Percentiles rank a stretch among this genome's conserved stretches.
These are phyloP conservation scores for Carex arenaria DNA, from an alignment of 202 grass and related monocot species.

Conservation along the genomic window DNA sequence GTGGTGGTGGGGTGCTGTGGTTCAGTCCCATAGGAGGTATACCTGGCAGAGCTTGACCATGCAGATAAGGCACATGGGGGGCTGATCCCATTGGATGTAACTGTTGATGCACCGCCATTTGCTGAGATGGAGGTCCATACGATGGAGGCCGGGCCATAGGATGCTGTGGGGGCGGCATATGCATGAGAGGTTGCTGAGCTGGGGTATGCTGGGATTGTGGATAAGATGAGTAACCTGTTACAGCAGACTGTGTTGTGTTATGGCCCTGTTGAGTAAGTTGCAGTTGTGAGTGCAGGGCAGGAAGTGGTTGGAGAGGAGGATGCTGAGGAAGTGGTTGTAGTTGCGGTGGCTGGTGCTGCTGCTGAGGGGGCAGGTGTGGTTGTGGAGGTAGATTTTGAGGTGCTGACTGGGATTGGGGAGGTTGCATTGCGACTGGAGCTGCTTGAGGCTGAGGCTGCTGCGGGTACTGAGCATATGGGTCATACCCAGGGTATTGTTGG, in stretches of 20 bases:
- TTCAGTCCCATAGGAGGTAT: conserved; percentile 23
- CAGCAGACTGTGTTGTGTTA: conserved; percentile 39
- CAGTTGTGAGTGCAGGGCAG: conserved; percentile 34
- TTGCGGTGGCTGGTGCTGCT: conserved; percentile 38
- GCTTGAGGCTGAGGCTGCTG: conserved; percentile 49
- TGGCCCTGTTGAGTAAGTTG: conserved; percentile 52
- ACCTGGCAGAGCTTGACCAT: conserved; percentile 35
- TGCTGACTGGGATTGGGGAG: conserved; percentile 18
- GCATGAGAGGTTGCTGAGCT: conserved; percentile 28
- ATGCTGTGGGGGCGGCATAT: conserved; percentile 29
- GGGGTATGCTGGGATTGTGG: conserved; percentile 44
- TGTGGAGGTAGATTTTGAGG: conserved; percentile 35
- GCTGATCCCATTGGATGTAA: conserved; percentile 37
- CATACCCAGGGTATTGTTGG: conserved; percentile 70
- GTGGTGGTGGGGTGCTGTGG: conserved; percentile 29
- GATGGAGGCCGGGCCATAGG: conserved; percentile 15
- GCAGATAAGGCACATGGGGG: conserved; percentile 30
- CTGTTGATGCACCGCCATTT: conserved; percentile 42
- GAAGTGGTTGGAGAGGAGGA: conserved; percentile 34
- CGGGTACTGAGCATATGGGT: conserved; percentile 67
- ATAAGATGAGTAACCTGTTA: conserved; percentile 59
- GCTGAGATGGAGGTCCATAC: conserved; percentile 22
- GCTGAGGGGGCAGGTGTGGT: conserved; percentile 30
- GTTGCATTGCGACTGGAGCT: conserved; percentile 13
- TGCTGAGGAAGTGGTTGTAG: conserved; percentile 33